phyloP scores from a whole-genome alignment of 2,329 filamentous ascomycete genomes.

The Aspergillus pseudoviridinutans region DNA sequence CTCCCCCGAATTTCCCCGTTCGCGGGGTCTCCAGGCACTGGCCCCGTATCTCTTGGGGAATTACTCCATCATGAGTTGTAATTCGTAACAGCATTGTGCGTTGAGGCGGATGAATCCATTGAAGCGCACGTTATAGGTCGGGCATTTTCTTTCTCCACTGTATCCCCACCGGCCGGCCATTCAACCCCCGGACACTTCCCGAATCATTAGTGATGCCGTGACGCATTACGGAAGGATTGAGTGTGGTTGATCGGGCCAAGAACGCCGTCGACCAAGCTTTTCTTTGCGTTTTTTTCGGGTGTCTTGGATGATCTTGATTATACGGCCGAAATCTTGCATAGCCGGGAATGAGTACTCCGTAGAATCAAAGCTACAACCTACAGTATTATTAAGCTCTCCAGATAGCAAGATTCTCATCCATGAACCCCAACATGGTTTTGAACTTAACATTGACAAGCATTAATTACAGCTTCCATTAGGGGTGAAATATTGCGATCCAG shows the following conservation, averaged over 20 bases:
- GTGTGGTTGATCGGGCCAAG: neutral
- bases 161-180: neutral
- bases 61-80: neutral
- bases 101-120: neutral
- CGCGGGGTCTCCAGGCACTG: neutral
- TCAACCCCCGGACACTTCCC: neutral
- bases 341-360: too few species aligned
- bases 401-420: too few species aligned
- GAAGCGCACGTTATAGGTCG: neutral
- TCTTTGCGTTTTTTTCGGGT: neutral
- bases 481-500: too few species aligned
- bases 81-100: neutral
- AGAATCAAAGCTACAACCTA: neutral
- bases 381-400: too few species aligned
- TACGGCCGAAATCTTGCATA: neutral
- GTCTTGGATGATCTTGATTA: neutral
- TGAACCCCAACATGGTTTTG: too few species aligned
- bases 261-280: neutral
- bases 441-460: too few species aligned
- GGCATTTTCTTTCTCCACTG: neutral
- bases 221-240: neutral
- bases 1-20: neutral
- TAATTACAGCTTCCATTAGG: too few species aligned
- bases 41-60: neutral
- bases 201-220: neutral